A percentile compares a stretch with the other conserved stretches of the same genome.
Evolutionary conservation across 2,329 filamentous ascomycete species (phyloP).

Genomic region (Cladosporium sp.): DNA sequence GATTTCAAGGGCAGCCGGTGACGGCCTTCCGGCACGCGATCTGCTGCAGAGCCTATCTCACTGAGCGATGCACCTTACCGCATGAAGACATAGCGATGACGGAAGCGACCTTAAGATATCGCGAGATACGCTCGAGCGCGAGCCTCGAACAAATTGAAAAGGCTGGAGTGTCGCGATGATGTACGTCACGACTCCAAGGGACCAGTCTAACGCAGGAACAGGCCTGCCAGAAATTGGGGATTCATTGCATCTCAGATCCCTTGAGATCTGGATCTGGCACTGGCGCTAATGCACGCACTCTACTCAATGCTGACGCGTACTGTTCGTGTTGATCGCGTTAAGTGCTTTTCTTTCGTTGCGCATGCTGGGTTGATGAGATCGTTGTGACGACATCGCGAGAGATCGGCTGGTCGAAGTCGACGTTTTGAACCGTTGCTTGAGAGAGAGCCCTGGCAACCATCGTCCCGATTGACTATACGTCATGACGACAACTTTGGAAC

Average conservation of each 20-base stretch:
- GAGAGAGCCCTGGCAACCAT: not conserved
- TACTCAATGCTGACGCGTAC: slow-evolving; percentile 4
- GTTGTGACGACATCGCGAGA: slow-evolving; percentile 9
- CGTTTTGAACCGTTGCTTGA: not conserved
- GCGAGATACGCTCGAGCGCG: not conserved
- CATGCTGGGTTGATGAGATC: slow-evolving; percentile 10
- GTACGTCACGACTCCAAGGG: slow-evolving; percentile 15
- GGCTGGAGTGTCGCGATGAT: slow-evolving; percentile 10
- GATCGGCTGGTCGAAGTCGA: not conserved
- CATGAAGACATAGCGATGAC: not conserved
- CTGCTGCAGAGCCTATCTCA: not conserved
- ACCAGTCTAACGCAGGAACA: slow-evolving; percentile 4
- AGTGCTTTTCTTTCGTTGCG: not conserved
- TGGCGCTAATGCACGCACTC: slow-evolving; percentile 17
- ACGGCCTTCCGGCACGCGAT: slow-evolving; percentile 1
- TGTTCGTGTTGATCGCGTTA: slow-evolving; percentile 12
- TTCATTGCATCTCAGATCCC: slow-evolving; percentile 1
- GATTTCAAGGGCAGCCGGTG: not conserved
- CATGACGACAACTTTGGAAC: not conserved
- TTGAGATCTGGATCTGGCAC: slow-evolving; percentile 9
- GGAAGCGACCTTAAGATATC: not conserved
- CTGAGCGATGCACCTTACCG: not conserved
- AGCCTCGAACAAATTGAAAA: not conserved
- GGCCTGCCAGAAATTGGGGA: slow-evolving; percentile 10
- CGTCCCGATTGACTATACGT: not conserved